phyloP scores from a whole-genome alignment of 2,329 filamentous ascomycete species.

The Trematosphaeria pertusa region DNA sequence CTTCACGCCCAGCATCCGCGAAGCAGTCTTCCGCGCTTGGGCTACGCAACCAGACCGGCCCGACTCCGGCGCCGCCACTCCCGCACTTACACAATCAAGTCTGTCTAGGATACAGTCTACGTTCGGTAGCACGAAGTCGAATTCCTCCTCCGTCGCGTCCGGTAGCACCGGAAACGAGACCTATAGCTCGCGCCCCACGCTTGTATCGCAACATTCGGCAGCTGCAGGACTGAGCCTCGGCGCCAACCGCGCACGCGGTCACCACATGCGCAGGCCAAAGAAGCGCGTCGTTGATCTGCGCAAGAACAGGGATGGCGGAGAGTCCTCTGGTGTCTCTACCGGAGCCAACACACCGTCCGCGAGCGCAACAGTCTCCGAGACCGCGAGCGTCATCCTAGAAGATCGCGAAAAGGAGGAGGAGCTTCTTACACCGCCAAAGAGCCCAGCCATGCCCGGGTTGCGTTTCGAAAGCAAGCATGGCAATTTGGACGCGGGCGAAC shows the following conservation, averaged over 20 bases:
- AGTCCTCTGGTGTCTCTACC: slow-evolving; percentile 59
- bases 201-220: slow-evolving; percentile 68
- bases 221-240: slow-evolving; percentile 69
- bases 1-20: slow-evolving; percentile 87
- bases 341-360: slow-evolving; percentile 57
- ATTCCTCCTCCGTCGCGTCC: slow-evolving; percentile 42
- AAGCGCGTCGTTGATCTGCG: slow-evolving; percentile 82
- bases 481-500: slow-evolving; percentile 33
- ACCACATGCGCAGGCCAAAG: slow-evolving; percentile 78
- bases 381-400: slow-evolving; percentile 50
- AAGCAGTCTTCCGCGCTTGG: slow-evolving; percentile 93
- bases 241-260: slow-evolving; percentile 65
- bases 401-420: slow-evolving; percentile 41
- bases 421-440: slow-evolving; percentile 40
- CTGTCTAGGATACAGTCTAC: slow-evolving; percentile 56
- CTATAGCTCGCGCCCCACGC: slow-evolving; percentile 69
- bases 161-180: slow-evolving; percentile 56
- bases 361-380: slow-evolving; percentile 66
- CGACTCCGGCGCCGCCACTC: slow-evolving; percentile 59
- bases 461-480: slow-evolving; percentile 33
- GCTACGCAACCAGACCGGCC: slow-evolving; percentile 76
- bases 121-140: slow-evolving; percentile 56
- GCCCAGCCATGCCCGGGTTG: slow-evolving; percentile 28
- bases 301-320: slow-evolving; percentile 61
- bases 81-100: slow-evolving; percentile 51